Base-by-base conservation (phyloP, 768 basidiomycete genomes). In the Tephrocybe sp. region DNA sequence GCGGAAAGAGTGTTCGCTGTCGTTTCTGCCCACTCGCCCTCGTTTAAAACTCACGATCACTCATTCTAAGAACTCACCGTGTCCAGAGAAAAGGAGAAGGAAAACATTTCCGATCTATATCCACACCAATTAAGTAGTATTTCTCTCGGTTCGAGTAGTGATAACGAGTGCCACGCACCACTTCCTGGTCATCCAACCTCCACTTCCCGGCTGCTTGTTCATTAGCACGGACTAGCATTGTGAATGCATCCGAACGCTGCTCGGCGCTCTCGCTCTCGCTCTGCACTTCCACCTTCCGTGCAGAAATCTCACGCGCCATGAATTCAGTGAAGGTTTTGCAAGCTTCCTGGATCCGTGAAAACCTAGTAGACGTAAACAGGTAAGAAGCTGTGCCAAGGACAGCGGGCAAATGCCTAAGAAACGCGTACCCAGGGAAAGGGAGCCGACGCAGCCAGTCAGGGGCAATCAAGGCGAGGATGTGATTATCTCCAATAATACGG, bases 11-110 rank as follows among this genome's bases (percentile, higher is more conserved):
- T 68, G 47, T 71, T 63, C 2, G 75, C 74, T 2, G 73, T 76
- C 0, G 74, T 77, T 60, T 76, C 74, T 74, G 44, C 22, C 15
- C 47, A 11, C 8, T 4, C 8, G 9, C 16, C 11, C 26, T 11
- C 0, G 12, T 5, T 31, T 30, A n/a, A 2, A 9, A 54, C 66
- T 27, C 49, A 18, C 47, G 6, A 13, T 4, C 8, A 11, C 16
- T 9, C 26, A 13, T 0, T 12, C 4, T 31, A 34, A n/a, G 3
- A 9, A 54, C 66, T 27, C 49, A 74, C 80, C 81, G 58, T 83
- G 79, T 4, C 83, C 82, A 28, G 82, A 80, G 30, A 84, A 75
- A n/a, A 84, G 61, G 55, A 79, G 63, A 9, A 72, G 53, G 53
- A 73, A 81, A 0, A 79, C 57, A 46, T 81, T 82, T 3, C 78